Base-by-base conservation (phyloP, 75 land plant species). In the Picea glauca region DNA sequence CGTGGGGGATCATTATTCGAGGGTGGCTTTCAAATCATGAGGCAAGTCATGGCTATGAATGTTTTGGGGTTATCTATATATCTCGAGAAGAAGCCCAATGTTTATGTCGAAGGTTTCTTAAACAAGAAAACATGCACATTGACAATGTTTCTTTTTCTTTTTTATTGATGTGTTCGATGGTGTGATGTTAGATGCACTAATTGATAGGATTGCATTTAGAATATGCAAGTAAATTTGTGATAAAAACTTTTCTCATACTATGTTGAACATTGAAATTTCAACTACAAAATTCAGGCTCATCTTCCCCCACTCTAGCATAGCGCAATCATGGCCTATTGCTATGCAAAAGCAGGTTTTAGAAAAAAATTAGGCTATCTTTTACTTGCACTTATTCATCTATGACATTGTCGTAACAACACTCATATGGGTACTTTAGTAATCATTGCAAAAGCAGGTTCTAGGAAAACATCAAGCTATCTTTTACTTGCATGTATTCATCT, bases 101-200 rank as follows among this genome's bases (percentile, higher is more conserved):
- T 64, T 83, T 21, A 26, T 21, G 9, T 21, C 13, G 11, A 0
- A 1, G 3, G 23, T 0, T 21, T 1, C 17, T 78, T 72, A 12
- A 17, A 46, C 20, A 26, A 35, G 17, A 4, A 63, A 30, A 38
- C 11, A 50, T 50, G 12, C 56, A 81, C 80, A 76, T 62, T 75
- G 91, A 83, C 84, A 80, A 67, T 84, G 80, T 85, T 83, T 78
- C 80, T 87, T 84, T 78, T 66, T 66, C 35, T 15, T 32, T 15
- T 6, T 66, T 70, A 43, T 15, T 0, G 73, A 70, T 15, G 43
- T 40, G 11, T 70, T 43, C 23, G 18, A 0, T 20, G 11, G 35
- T 18, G 17, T 33, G 70, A 70, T 43, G 3, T 3, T n/a, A 18
- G 74, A 66, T 70, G 23, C 11, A 43, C 54, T 43, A 7, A n/a